Evolutionary conservation across 108 stramenopile genomes (phyloP).

Genomic region (Seminavis robusta): DNA sequence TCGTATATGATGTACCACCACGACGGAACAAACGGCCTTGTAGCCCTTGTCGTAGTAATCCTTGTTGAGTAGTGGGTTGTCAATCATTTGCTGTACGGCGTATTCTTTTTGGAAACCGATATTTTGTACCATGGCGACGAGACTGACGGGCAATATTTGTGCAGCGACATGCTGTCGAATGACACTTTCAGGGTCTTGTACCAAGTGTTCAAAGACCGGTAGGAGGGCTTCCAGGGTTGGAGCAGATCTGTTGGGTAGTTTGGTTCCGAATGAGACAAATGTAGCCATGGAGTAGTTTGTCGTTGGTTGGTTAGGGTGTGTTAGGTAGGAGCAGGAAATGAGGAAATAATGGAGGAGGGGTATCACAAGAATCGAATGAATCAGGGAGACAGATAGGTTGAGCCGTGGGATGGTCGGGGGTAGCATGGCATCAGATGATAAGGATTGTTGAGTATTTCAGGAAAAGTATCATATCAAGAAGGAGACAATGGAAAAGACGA

Average conservation of each 20-base stretch:
- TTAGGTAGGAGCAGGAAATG: no score
- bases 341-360: neutral
- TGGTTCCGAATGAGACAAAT: no score
- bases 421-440: no score
- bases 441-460: no score
- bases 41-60: constrained; percentile 33
- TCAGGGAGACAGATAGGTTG: neutral
- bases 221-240: constrained; percentile 59
- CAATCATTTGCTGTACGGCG: constrained; percentile 29
- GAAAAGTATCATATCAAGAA: no score
- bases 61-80: constrained; percentile 26
- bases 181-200: constrained; percentile 83
- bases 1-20: constrained; percentile 54
- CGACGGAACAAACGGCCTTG: neutral
- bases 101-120: constrained; percentile 25
- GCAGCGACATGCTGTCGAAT: constrained; percentile 89
- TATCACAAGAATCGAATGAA: neutral
- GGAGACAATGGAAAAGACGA: no score
- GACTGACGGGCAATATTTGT: constrained; percentile 70
- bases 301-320: no score
- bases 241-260: no score
- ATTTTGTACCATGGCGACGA: constrained; percentile 52
- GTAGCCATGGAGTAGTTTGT: no score
- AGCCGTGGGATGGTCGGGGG: no score
- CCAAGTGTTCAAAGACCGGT: constrained; percentile 66